Base-by-base conservation (phyloP, 2,329 filamentous ascomycete genomes). In the Emergomyces africanus region DNA sequence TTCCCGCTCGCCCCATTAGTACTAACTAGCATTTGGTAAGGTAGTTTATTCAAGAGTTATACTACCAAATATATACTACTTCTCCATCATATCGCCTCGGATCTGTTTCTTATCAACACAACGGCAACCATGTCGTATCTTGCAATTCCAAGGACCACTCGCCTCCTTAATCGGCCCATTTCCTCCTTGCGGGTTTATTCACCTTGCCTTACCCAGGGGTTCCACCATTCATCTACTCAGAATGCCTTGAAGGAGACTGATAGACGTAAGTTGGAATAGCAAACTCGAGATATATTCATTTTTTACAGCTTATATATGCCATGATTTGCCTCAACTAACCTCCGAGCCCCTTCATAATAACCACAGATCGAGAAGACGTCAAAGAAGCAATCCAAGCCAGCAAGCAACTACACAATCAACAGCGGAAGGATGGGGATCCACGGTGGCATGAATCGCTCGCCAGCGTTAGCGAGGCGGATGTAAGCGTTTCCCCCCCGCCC, bases 361-460 rank as follows among this genome's bases (percentile, higher is more conserved):
- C 20, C 41, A 54, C 42, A 55, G 78, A 76, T 64, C 67, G 74
- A 56, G 78, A 79, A 14, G 66, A 72, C 54, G 71, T 79, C 41
- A 67, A 70, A 55, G 64, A 72, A 3, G 67, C 76, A 65, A 78
- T 78, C 62, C 79, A 80, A 63, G 46, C 66, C 14, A 67, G 79
- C 63, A 90, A 91, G 77, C 81, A 89, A 61, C 83, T 86, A n/a
- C 75, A 77, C 59, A 59, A 81, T 61, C 71, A 73, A 61, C 72
- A 72, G 61, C 71, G 73, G 71, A 76, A 78, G 65, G 74, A 80
- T 44, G 88, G 88, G 61, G 80, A 83, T 70, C 85, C 79, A 57
- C 80, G 89, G 69, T 94, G 89, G 89, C 87, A 88, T 75, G 79
- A 86, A 25, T 84, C 87, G 70, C 78, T 95, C 55, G 88, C 89